phyloP scores from a whole-genome alignment of 176 grass and related monocot genomes.

The Cymbopogon citratus region DNA sequence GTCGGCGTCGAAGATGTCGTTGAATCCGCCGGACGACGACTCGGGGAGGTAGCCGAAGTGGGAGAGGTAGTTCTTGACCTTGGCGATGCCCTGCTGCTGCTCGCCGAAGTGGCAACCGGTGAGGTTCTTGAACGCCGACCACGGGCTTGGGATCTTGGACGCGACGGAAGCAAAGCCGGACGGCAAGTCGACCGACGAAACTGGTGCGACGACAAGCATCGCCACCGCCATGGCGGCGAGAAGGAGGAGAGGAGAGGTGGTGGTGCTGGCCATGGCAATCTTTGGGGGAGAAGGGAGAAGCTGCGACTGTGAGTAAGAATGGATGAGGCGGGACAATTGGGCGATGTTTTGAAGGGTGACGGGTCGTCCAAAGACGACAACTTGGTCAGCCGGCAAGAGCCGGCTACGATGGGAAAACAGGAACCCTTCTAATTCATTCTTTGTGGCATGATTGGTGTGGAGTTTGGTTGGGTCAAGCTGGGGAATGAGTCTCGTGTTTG shows the following conservation, averaged over 20 bases:
- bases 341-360: constrained; percentile 6
- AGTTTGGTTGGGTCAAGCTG: constrained; percentile 29
- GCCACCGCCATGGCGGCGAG: not conserved
- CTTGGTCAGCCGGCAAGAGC: constrained; percentile 29
- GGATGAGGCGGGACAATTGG: not conserved
- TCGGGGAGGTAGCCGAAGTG: constrained; percentile 71
- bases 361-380: constrained; percentile 25
- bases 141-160: constrained; percentile 48
- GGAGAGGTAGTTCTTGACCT: constrained; percentile 65
- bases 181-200: constrained; percentile 7
- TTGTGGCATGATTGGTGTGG: not conserved
- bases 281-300: not conserved
- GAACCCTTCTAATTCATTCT: not conserved
- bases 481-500: constrained; percentile 30
- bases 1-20: constrained; percentile 58
- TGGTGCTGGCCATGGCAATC: constrained; percentile 24
- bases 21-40: constrained; percentile 34
- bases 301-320: not conserved
- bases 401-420: not conserved
- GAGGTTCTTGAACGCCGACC: constrained; percentile 75
- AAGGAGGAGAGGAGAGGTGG: constrained; percentile 5
- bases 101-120: constrained; percentile 72
- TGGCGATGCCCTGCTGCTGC: constrained; percentile 41
- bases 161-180: not conserved
- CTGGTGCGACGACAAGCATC: not conserved